phyloP scores from a whole-genome alignment of 768 basidiomycete species.

The Mycena alexandri region DNA sequence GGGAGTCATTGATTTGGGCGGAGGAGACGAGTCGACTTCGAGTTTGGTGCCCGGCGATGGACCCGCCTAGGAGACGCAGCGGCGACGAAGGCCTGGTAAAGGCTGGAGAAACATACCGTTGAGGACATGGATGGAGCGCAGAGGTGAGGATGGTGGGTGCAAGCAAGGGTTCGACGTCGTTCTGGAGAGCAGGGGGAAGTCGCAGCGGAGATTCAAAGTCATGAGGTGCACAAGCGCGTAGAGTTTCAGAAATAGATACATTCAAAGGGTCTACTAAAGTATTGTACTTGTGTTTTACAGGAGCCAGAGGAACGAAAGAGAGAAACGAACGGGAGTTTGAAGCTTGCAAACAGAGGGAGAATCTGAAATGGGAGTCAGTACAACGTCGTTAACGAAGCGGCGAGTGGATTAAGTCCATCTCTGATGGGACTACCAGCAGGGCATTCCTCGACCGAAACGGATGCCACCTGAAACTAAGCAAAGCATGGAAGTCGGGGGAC shows the following conservation, averaged over 20 bases:
- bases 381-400: constrained; percentile 8
- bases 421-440: constrained; percentile 8
- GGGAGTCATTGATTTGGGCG: neutral
- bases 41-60: too few species aligned
- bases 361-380: constrained; percentile 6
- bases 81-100: too few species aligned
- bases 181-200: too few species aligned
- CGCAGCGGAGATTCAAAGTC: neutral
- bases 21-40: neutral
- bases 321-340: neutral
- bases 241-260: neutral
- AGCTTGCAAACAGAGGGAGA: neutral
- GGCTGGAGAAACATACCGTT: too few species aligned
- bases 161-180: too few species aligned
- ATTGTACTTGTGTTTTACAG: neutral
- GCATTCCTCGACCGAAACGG: constrained; percentile 6
- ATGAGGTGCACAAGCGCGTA: neutral
- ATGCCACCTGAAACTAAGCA: constrained; percentile 14
- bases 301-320: neutral
- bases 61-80: too few species aligned
- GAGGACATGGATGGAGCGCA: too few species aligned
- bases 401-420: constrained; percentile 7
- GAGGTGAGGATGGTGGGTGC: too few species aligned
- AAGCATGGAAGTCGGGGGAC: too few species aligned
- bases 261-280: neutral